Percentiles rank a stretch among this genome's conserved stretches.
phyloP scores from a whole-genome alignment of 192 early-diverging fungal species.

The Oehlia diaphana region DNA sequence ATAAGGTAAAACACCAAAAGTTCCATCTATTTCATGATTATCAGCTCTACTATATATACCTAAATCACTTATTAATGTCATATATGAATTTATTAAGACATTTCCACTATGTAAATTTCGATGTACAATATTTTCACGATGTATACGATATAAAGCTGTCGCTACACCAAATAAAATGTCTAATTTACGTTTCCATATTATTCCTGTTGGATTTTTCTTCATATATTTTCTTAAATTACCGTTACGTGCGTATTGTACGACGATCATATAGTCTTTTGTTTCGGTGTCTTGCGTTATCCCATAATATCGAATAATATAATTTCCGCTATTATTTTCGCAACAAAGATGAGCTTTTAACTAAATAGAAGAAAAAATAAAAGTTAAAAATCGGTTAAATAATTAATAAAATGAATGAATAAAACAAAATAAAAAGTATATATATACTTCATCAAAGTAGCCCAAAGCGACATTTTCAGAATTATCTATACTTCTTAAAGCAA shows the following conservation, averaged over 20 bases:
- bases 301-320: constrained; percentile 8
- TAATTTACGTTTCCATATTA: constrained; percentile 35
- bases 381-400: neutral
- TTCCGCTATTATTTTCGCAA: neutral
- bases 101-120: constrained; percentile 38
- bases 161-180: constrained; percentile 36
- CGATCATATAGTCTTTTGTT: constrained; percentile 40
- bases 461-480: constrained; percentile 18
- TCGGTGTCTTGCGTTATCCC: constrained; percentile 17
- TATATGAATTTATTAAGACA: constrained; percentile 1
- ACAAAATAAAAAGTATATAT: neutral
- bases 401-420: neutral
- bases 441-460: constrained; percentile 17
- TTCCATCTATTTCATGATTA: neutral
- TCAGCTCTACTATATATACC: neutral
- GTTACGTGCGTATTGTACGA: constrained; percentile 38
- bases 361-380: neutral
- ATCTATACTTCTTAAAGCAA: constrained; percentile 13
- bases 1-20: constrained; percentile 41
- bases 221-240: constrained; percentile 41
- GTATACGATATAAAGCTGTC: constrained; percentile 40
- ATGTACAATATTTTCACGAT: constrained; percentile 43
- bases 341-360: neutral
- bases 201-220: constrained; percentile 26
- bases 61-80: neutral